A percentile compares a stretch with the other conserved stretches of the same genome.
These are phyloP conservation scores for Gigaspora rosea DNA, from an alignment of 192 early-diverging fungal genomes.

Conservation along the genomic window DNA sequence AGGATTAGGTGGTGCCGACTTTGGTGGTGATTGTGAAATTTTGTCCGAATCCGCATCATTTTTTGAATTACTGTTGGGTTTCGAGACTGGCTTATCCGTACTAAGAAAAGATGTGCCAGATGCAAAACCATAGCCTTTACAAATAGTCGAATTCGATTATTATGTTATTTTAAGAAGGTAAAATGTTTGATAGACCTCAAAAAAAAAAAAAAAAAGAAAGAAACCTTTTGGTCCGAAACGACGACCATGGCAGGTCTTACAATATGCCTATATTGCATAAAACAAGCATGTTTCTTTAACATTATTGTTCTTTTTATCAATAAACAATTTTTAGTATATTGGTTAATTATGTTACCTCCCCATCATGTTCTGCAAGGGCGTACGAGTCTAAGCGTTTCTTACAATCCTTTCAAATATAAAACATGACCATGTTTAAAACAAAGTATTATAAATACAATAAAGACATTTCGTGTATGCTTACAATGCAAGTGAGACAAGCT, in stretches of 20 bases:
- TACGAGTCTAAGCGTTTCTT: constrained; percentile 58
- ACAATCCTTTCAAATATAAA: constrained; percentile 48
- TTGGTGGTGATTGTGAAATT: constrained; percentile 26
- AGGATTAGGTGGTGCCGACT: neutral
- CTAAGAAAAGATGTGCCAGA: constrained; percentile 45
- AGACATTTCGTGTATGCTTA: neutral
- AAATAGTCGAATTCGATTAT: neutral
- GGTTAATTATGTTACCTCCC: constrained; percentile 44
- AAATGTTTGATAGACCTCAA: neutral
- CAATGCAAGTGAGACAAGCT: constrained; percentile 39
- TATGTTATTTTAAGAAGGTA: neutral
- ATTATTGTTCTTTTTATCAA: neutral
- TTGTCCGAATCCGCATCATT: neutral
- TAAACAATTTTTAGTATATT: neutral
- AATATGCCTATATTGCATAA: constrained; percentile 49
- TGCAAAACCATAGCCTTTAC: constrained; percentile 42
- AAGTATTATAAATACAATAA: neutral
- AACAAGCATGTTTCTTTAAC: neutral
- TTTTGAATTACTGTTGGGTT: neutral
- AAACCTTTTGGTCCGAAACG: constrained; percentile 61
- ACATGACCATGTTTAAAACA: neutral
- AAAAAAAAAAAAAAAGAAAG: neutral
- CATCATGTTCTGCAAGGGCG: constrained; percentile 52
- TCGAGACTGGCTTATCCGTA: constrained; percentile 36
- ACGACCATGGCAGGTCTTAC: constrained; percentile 56